Base-by-base conservation (phyloP, 2,329 filamentous ascomycete species). In the Microsporum audouinii region DNA sequence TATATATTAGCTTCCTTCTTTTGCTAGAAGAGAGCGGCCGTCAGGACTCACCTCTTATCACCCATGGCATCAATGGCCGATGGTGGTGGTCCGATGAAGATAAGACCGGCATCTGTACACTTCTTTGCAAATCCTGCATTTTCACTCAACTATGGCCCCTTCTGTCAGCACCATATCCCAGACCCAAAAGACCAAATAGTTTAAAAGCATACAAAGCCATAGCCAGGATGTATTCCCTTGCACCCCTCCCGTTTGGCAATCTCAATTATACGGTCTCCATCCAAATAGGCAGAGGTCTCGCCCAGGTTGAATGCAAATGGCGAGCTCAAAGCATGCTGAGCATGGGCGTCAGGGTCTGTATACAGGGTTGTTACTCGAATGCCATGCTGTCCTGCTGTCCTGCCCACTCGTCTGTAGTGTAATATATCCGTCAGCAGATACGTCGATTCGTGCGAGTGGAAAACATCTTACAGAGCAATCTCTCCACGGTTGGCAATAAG, bases 401-500 rank as follows among this genome's bases (percentile, higher is more conserved):
- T 84, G 66, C 91, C 88, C 66, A 99, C 94, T 67, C 94, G 88
- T 64, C 80, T 82, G 27, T 29, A 45, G 10, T 23, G 5, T 23
- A 2, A 14, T 29, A 41, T n/a, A 31, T 6, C 4, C 1, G 10
- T 39, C 41, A 57, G 36, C 55, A 41, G 14, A 33, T 17, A 17
- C 14, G 27, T 1, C 7, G 17, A 5, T 12, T 10, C 6, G 38
- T 7, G 23, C 12, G 31, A 12, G 17, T 8, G 4, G n/a, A 8
- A 33, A 10, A 4, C 38, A 47, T 68, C 77, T 65, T 72, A 82
- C 72, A 99, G 81, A 57, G 94, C 94, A 68, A 99, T 99, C 76
- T 99, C 94, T 68, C 94, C 94, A 68, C 94, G 87, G 73, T 99
- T 99, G 60, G 94, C 94, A 71, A 99, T 97, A 29, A 99, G 82